A percentile compares a stretch with the other conserved stretches of the same genome.
These are phyloP conservation scores for Macrophomina pseudophaseolina DNA, from an alignment of 2,329 filamentous ascomycete species.

Conservation along the genomic window DNA sequence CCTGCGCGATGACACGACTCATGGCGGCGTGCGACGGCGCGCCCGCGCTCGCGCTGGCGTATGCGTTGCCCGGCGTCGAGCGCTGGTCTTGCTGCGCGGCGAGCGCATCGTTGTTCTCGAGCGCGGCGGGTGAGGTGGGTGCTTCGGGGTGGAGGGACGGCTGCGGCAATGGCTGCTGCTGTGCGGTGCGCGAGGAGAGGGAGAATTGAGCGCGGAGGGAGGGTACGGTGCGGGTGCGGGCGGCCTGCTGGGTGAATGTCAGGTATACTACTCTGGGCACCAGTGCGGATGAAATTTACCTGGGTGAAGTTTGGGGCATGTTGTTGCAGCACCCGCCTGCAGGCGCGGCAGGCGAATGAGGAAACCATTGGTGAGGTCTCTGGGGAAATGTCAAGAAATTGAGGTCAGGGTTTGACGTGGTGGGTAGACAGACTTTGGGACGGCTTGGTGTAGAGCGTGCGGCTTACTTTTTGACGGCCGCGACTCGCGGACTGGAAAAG, in stretches of 20 bases:
- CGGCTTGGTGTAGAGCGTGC: conserved; percentile 5
- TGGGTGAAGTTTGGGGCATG: conserved; percentile 4
- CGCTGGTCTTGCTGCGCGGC: conserved; percentile 24
- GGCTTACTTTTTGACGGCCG: conserved; percentile 27
- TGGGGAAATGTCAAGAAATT: neutral
- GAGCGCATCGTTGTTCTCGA: conserved; percentile 26
- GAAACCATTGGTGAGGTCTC: conserved; percentile 39
- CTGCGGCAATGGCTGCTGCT: neutral
- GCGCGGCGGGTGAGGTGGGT: conserved; percentile 22
- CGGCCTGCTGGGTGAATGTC: conserved; percentile 26
- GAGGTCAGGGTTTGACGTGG: neutral
- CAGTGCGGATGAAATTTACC: conserved; percentile 8
- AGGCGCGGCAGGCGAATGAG: conserved; percentile 44
- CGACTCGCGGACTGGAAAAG: conserved; percentile 37
- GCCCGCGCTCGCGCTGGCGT: conserved; percentile 2
- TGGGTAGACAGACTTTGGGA: conserved; percentile 11
- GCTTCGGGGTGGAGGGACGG: neutral
- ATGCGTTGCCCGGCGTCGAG: conserved; percentile 20
- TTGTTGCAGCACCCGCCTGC: conserved; percentile 37
- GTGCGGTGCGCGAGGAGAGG: neutral
- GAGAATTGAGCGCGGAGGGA: neutral
- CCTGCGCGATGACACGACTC: conserved; percentile 33
- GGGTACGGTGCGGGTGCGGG: conserved; percentile 29
- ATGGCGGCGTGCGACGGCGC: conserved; percentile 19
- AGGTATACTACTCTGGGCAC: neutral